Evolutionary conservation across 1,139 yeast genomes (phyloP).

Genomic region (Lodderomyces oxycetoniae): DNA sequence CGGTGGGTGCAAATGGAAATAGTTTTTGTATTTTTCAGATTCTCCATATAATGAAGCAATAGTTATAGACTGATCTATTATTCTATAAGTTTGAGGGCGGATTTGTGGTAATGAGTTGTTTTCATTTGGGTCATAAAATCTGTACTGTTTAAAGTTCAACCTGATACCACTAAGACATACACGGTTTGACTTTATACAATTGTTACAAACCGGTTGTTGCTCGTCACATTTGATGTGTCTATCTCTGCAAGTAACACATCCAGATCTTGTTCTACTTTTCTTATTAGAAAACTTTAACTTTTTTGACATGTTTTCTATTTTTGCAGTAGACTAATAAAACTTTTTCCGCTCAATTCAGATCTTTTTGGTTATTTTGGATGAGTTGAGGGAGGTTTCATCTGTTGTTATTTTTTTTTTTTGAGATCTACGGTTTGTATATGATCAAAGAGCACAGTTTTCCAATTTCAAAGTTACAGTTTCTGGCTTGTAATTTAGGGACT

Average conservation of each 20-base stretch:
- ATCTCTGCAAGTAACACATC: conserved; percentile 46
- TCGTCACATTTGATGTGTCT: conserved; percentile 49
- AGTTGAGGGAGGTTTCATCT: too few relatives aligned
- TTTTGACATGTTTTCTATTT: too few relatives aligned
- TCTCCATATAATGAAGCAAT: conserved; percentile 37
- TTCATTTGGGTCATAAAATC: conserved; percentile 34
- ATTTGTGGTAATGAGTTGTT: conserved; percentile 1
- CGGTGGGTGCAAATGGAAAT: conserved; percentile 27
- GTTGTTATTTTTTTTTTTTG: too few relatives aligned
- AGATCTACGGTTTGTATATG: too few relatives aligned
- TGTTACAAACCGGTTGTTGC: conserved; percentile 42
- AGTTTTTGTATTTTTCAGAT: conserved; percentile 31
- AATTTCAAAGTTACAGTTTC: too few relatives aligned
- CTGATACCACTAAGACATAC: conserved; percentile 44
- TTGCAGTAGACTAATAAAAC: too few relatives aligned
- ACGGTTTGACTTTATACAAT: conserved; percentile 40
- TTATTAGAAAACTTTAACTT: conserved; percentile 12
- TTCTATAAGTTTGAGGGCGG: conserved; percentile 12
- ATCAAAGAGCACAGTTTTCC: too few relatives aligned
- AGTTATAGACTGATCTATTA: conserved; percentile 41
- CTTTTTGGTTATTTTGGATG: too few relatives aligned
- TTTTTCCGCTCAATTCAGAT: too few relatives aligned
- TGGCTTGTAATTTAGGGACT: neutral
- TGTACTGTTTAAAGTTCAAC: conserved; percentile 43
- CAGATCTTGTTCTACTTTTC: conserved; percentile 40